A percentile compares a stretch with the other conserved stretches of the same genome.
phyloP scores from a whole-genome alignment of 352 stramenopile species.

The Aphanomyces astaci region DNA sequence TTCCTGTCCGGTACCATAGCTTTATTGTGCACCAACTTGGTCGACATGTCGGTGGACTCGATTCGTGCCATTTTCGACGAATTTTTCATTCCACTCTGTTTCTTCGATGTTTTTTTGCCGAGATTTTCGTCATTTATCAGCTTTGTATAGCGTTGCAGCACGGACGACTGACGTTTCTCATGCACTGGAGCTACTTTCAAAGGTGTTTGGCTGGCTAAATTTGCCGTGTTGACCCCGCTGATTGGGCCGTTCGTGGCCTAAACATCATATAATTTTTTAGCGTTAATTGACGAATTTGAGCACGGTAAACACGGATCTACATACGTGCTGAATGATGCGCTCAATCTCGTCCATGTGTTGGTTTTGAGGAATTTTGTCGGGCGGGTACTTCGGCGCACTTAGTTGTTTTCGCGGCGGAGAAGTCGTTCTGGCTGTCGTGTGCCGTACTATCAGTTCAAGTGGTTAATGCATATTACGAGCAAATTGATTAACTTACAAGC shows the following conservation, averaged over 20 bases:
- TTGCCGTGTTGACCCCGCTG: too few species aligned
- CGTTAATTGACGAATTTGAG: not conserved
- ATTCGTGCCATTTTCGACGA: conserved; percentile 13
- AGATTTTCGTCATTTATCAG: too few species aligned
- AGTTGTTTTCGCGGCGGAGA: not conserved
- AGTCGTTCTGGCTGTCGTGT: not conserved
- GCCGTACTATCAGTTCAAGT: not conserved
- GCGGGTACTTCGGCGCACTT: not conserved
- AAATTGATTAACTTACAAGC: not conserved
- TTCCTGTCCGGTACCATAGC: too few species aligned
- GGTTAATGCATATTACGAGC: too few species aligned
- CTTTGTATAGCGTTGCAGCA: too few species aligned
- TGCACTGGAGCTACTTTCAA: too few species aligned
- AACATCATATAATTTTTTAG: too few species aligned
- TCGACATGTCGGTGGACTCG: conserved; percentile 21
- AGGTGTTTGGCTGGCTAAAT: too few species aligned
- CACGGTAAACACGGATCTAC: not conserved
- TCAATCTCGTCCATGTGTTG: conserved; percentile 7
- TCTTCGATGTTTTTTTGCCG: too few species aligned
- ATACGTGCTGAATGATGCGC: not conserved
- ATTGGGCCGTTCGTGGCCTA: not conserved
- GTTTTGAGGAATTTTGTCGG: not conserved
- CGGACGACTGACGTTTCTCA: too few species aligned
- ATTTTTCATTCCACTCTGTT: too few species aligned
- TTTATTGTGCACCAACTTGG: conserved; percentile 20